phyloP scores from a whole-genome alignment of 2,329 filamentous ascomycete species.

The Colletotrichum acutatum region DNA sequence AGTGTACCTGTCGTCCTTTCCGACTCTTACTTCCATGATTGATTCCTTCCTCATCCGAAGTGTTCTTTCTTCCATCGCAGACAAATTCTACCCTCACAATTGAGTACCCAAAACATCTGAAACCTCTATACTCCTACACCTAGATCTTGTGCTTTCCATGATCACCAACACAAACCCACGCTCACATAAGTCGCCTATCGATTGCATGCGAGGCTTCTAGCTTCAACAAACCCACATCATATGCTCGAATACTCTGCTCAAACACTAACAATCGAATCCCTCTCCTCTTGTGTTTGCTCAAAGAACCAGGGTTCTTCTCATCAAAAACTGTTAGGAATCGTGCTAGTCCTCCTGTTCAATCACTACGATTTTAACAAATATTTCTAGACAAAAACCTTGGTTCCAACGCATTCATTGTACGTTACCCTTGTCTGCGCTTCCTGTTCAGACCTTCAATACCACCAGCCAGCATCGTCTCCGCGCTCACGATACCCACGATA shows the following conservation, averaged over 20 bases:
- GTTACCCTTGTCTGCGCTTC: background rate
- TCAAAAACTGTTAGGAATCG: background rate
- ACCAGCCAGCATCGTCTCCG: background rate
- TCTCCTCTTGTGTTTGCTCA: background rate
- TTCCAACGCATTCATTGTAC: background rate
- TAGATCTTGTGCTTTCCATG: background rate
- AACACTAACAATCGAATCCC: background rate
- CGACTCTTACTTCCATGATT: background rate
- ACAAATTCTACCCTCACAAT: background rate
- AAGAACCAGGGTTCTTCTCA: background rate
- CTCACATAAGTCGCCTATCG: background rate
- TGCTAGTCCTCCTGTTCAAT: no score
- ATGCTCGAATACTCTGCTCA: background rate
- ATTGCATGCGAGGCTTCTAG: background rate
- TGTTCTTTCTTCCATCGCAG: background rate
- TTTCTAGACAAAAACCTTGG: background rate
- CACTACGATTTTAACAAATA: background rate
- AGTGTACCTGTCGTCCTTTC: background rate
- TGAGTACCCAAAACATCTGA: background rate
- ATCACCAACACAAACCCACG: background rate
- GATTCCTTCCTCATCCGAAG: background rate
- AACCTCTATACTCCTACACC: background rate
- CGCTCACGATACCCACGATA: background rate
- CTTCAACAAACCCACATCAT: background rate
- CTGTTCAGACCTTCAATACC: background rate